phyloP scores from a whole-genome alignment of 306 rosid genomes.

The Vigna mungo region DNA sequence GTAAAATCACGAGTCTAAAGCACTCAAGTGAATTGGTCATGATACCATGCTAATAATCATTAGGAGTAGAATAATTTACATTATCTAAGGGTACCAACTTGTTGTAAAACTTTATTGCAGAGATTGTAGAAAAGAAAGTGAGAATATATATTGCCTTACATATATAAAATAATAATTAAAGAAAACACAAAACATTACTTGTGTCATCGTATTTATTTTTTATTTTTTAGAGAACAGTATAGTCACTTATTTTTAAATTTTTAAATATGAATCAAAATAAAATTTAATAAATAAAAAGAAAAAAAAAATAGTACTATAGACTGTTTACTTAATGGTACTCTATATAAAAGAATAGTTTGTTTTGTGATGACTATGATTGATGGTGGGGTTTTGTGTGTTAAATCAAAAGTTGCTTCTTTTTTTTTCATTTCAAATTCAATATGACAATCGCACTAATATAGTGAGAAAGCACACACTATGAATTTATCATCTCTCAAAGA shows the following conservation, averaged over 20 bases:
- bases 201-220: background rate
- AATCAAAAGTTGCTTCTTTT: constrained; percentile 42
- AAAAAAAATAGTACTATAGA: background rate
- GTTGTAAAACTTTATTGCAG: constrained; percentile 33
- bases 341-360: constrained; percentile 29
- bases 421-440: constrained; percentile 40
- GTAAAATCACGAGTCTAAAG: constrained; percentile 47
- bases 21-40: constrained; percentile 52
- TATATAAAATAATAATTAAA: background rate
- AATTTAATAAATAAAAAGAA: background rate
- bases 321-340: constrained; percentile 10
- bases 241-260: background rate
- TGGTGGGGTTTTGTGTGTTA: constrained; percentile 41
- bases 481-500: constrained; percentile 21
- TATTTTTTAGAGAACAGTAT: background rate
- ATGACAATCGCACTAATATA: constrained; percentile 50
- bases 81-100: constrained; percentile 60
- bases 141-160: constrained; percentile 2
- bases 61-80: constrained; percentile 46
- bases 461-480: constrained; percentile 42
- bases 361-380: constrained; percentile 37
- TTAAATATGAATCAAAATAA: background rate
- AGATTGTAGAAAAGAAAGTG: constrained; percentile 37
- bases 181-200: background rate
- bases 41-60: constrained; percentile 49